Percentiles rank a stretch among this genome's conserved stretches.
Evolutionary conservation across 164 flowering plant species (phyloP).

Genomic region (Vitis rotundifolia): DNA sequence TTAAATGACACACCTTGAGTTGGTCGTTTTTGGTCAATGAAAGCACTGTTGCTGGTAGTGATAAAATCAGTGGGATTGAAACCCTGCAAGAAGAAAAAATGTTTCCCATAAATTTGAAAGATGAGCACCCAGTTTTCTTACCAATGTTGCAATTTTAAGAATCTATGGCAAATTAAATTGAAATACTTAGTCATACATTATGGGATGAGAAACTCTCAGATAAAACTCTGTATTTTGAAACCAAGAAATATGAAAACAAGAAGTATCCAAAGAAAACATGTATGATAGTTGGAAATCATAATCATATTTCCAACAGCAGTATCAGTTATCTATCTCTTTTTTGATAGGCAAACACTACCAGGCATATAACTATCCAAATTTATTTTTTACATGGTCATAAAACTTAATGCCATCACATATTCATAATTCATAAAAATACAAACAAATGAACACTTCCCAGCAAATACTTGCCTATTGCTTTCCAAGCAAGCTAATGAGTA

Average conservation of each 20-base stretch:
- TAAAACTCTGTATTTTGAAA: background rate
- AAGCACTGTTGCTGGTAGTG: conserved; percentile 82
- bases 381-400: background rate
- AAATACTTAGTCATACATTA: too few species aligned
- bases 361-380: background rate
- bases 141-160: background rate
- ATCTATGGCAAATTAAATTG: background rate
- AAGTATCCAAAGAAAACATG: background rate
- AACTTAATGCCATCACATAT: background rate
- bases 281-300: background rate
- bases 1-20: conserved; percentile 59
- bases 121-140: background rate
- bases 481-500: conserved; percentile 79
- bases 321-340: too few species aligned
- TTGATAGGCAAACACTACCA: background rate
- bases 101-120: conserved; percentile 10
- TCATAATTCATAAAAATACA: background rate
- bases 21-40: conserved; percentile 71
- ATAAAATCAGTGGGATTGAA: conserved; percentile 76
- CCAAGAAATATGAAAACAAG: background rate
- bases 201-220: background rate
- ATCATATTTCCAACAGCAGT: background rate
- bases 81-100: conserved; percentile 47
- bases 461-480: conserved; percentile 57
- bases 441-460: background rate